Evolutionary conservation across 2,329 filamentous ascomycete species (phyloP), one percentile per base, ranked within the genome.

Genomic region (Orbilia brochopaga): DNA sequence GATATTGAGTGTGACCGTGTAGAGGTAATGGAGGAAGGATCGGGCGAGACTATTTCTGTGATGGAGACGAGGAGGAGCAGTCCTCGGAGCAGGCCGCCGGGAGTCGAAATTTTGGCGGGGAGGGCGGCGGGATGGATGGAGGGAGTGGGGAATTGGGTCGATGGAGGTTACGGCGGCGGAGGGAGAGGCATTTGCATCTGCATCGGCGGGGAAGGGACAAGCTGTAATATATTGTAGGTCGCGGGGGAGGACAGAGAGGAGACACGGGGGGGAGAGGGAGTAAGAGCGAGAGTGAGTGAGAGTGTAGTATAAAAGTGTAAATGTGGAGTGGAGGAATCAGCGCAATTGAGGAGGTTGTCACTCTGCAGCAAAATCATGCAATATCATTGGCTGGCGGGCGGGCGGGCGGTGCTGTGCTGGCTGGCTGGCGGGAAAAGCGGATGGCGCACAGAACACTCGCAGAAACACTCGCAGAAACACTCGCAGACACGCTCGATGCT

Each of bases 31-130:
- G 44, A 11, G 17, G 44, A 21, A 11, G 2, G 44, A 23, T 48
- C 44, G 44, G 8, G 21, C 11, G 50, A 65, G 50, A 57, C 40
- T 50, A 57, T 50, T 56, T 72, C 67, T 60, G 60, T 65, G 17
- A 65, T 65, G 24, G 67, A 65, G 10, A 72, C 55, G 60, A 72
- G 67, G 60, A 72, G 60, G 27, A 72, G 42, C 24, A 72, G 60
- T 57, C 67, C 67, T 65, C 42, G 46, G 32, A 72, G 67, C 46
- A 64, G 59, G 56, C 53, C 48, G 37, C 40, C 60, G 37, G 67
- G 50, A 37, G 55, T 65, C 56, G 67, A 72, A 56, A 65, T 61
- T 65, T 55, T 72, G 67, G 52, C 67, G 67, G 30, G 55, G 2
- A 4, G 19, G 48, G 37, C 21, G 24, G 35, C 27, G 19, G 17